Percentiles rank a stretch among this genome's conserved stretches.
These are phyloP conservation scores for Austroboletus rostrupii DNA, from an alignment of 1,284 basidiomycete species.

Conservation along the genomic window DNA sequence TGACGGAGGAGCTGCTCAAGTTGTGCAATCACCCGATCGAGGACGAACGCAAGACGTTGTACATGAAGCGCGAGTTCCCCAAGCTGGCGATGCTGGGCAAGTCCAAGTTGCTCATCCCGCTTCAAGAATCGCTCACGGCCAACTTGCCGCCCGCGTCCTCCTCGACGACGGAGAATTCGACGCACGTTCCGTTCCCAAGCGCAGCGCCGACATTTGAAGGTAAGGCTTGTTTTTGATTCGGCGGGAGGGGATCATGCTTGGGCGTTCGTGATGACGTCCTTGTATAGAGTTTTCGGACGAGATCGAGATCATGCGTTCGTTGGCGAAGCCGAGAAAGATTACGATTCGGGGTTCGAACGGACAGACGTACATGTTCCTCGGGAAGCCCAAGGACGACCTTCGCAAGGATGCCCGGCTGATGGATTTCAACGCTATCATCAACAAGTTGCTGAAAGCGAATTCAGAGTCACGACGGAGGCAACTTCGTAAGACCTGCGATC, in stretches of 20 bases:
- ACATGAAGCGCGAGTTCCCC: constrained; percentile 66
- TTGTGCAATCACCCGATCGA: constrained; percentile 61
- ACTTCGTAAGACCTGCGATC: constrained; percentile 55
- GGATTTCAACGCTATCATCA: constrained; percentile 99
- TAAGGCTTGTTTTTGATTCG: too few species aligned
- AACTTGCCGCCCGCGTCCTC: constrained; percentile 75
- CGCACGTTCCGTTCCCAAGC: constrained; percentile 81
- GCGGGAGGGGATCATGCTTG: too few species aligned
- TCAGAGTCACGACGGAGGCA: constrained; percentile 89
- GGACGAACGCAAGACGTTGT: constrained; percentile 48
- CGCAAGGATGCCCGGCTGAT: constrained; percentile 96
- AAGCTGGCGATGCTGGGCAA: constrained; percentile 55
- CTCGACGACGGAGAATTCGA: constrained; percentile 47
- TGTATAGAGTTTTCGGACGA: constrained; percentile 71
- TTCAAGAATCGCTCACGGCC: constrained; percentile 93
- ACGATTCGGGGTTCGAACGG: constrained; percentile 84
- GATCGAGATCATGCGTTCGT: constrained; percentile 89
- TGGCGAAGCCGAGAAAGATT: constrained; percentile 92
- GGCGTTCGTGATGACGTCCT: neutral
- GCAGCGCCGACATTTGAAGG: constrained; percentile 77
- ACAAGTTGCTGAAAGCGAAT: constrained; percentile 92
- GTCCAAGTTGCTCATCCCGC: constrained; percentile 78
- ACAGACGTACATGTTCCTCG: constrained; percentile 85
- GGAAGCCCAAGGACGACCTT: constrained; percentile 97
- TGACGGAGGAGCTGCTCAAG: constrained; percentile 67